These are phyloP conservation scores for Baorangia bicolor DNA, from an alignment of 768 basidiomycete species.

Conservation along the genomic window DNA sequence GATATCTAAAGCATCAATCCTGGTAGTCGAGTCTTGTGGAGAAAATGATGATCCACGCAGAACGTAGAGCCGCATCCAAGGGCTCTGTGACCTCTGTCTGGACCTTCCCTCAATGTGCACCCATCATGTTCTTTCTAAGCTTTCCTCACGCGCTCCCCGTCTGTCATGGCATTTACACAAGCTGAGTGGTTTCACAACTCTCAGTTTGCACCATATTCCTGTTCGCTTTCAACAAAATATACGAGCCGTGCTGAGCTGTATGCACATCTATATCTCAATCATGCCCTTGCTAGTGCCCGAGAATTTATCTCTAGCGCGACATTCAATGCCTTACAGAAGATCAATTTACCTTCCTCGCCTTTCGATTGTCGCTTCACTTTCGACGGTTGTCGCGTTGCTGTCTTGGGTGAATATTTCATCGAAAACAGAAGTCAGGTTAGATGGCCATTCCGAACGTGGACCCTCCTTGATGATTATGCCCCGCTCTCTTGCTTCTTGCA, in stretches of 20 bases:
- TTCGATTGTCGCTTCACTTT: too few relatives aligned
- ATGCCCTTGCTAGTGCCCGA: too few relatives aligned
- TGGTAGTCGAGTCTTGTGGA: background rate
- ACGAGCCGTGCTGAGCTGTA: conserved; percentile 30
- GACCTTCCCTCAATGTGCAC: background rate
- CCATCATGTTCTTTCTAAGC: background rate
- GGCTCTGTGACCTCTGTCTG: background rate
- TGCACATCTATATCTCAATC: conserved; percentile 29
- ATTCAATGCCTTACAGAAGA: too few relatives aligned
- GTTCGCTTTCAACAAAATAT: conserved; percentile 26
- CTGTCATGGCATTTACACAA: background rate
- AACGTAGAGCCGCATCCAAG: background rate
- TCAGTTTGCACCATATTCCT: conserved; percentile 33
- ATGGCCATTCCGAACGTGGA: too few relatives aligned
- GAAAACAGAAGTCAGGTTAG: too few relatives aligned
- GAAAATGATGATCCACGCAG: background rate
- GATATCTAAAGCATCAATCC: too few relatives aligned
- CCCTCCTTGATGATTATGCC: too few relatives aligned
- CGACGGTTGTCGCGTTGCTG: too few relatives aligned
- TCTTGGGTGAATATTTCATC: too few relatives aligned
- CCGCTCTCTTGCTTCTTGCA: too few relatives aligned
- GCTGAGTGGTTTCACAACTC: conserved; percentile 30
- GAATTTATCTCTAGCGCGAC: too few relatives aligned
- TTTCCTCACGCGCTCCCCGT: background rate
- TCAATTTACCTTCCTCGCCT: too few relatives aligned